A percentile compares a stretch with the other conserved stretches of the same genome.
Evolutionary conservation across 768 basidiomycete species (phyloP).

Genomic region (Auricularia auricula-judae): DNA sequence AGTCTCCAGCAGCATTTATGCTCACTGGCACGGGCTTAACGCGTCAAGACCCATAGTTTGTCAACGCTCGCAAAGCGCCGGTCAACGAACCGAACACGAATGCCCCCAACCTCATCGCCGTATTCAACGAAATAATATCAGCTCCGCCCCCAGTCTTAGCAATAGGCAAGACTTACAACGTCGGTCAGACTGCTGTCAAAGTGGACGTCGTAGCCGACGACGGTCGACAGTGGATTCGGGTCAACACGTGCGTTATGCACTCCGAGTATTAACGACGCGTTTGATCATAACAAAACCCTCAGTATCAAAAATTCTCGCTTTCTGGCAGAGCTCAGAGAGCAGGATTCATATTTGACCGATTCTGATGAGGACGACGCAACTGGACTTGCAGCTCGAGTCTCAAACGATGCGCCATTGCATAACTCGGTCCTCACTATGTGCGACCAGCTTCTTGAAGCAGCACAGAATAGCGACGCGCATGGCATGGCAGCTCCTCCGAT

Average conservation of each 20-base stretch:
- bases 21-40: neutral
- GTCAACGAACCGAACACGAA: conserved; percentile 37
- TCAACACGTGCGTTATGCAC: conserved; percentile 63
- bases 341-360: conserved; percentile 69
- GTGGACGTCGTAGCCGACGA: conserved; percentile 73
- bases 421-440: conserved; percentile 69
- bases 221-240: conserved; percentile 68
- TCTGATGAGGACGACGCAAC: conserved; percentile 34
- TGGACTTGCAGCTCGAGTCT: conserved; percentile 20
- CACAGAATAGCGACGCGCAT: conserved; percentile 40
- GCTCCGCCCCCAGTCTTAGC: conserved; percentile 47
- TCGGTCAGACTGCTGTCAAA: conserved; percentile 38
- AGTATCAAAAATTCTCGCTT: conserved; percentile 73
- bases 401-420: conserved; percentile 41
- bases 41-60: neutral
- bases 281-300: neutral
- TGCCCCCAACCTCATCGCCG: conserved; percentile 67
- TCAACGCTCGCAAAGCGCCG: neutral
- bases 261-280: neutral
- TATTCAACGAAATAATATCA: conserved; percentile 68
- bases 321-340: conserved; percentile 70
- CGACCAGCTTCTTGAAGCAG: conserved; percentile 52
- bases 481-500: conserved; percentile 28
- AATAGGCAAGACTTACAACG: conserved; percentile 44
- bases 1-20: neutral